Base-by-base conservation (phyloP, 2,329 filamentous ascomycete genomes). In the Alternaria longipes region DNA sequence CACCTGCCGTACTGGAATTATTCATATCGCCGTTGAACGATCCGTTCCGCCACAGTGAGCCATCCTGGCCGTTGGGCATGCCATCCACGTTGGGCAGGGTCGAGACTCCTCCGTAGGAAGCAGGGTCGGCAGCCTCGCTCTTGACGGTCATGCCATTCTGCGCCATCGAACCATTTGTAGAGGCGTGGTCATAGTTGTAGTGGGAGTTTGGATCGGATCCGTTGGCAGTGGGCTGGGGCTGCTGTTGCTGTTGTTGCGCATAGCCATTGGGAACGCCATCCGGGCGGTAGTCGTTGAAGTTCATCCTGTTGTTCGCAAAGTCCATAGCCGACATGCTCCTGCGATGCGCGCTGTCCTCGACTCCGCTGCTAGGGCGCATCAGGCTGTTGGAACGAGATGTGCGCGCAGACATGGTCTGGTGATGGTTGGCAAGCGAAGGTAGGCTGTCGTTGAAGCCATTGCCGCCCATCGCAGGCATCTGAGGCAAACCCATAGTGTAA, bases 321-420 rank as follows among this genome's bases (percentile, higher is more conserved):
- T 78, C 76, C 40, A 78, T 62, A 8, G 71, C 72, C 8, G 75
- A 78, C 67, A 78, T 71, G 67, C 75, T 78, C 36, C 77, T 69
- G 44, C 78, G 68, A 57, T 78, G 58, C 30, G 58, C 58, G 26
- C 46, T 76, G 51, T 79, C 75, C 49, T 77, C 74, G 24, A 74
- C 73, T 12, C 77, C 74, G 54, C 68, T 77, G 55, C 69, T 72
- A 18, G 81, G 81, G 16, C 78, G 79, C 57, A 83, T 83, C 65
- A 84, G 67, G 71, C 82, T 84, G 74, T 84, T 84, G 22, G 82
- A 81, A 52, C 82, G 74, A 54, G 82, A 84, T 7, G 82, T 81
- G 26, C 82, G 76, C 52, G 79, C 80, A 51, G 82, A 84, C 71
- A 83, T 77, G n/a, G 79, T 78, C 47, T 79, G 76, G 42, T 78